phyloP scores from a whole-genome alignment of 1,139 yeast species.

The Tardiomyces blankii region DNA sequence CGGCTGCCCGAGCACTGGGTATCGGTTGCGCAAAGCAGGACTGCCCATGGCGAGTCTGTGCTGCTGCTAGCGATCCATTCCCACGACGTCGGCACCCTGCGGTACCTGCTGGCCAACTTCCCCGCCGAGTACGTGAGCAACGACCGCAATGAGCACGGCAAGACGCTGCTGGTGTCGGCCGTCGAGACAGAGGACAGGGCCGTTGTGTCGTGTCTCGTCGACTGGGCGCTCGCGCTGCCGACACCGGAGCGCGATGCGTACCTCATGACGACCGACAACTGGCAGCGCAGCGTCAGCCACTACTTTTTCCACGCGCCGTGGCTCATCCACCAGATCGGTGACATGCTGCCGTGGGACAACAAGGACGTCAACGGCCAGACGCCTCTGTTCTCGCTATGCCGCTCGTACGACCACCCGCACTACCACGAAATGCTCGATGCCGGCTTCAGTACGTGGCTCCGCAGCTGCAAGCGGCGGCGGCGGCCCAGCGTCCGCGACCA shows the following conservation, averaged over 20 bases:
- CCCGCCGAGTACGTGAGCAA: conserved; percentile 56
- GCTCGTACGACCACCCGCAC: conserved; percentile 70
- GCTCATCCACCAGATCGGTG: conserved; percentile 42
- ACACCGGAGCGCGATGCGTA: conserved; percentile 30
- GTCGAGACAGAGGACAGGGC: conserved; percentile 40
- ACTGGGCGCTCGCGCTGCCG: background rate
- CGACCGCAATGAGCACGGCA: conserved; percentile 45
- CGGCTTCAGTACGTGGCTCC: conserved; percentile 33
- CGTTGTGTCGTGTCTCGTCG: background rate
- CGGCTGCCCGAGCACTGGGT: background rate
- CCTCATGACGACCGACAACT: conserved; percentile 39
- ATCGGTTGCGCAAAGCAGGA: conserved; percentile 20
- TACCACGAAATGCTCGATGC: conserved; percentile 41
- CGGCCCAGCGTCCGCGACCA: conserved; percentile 36
- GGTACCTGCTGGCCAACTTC: conserved; percentile 39
- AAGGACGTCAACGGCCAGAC: conserved; percentile 64
- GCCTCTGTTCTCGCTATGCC: conserved; percentile 62
- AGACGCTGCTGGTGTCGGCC: conserved; percentile 51
- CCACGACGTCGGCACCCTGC: conserved; percentile 27
- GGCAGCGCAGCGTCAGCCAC: conserved; percentile 54
- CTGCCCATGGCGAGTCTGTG: conserved; percentile 57
- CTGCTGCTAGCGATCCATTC: conserved; percentile 21
- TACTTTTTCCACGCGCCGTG: conserved; percentile 45
- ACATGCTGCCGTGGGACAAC: conserved; percentile 46
- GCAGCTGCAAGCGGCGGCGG: conserved; percentile 1